These are phyloP conservation scores for Gliomastix tumulicola DNA, from an alignment of 2,329 filamentous ascomycete genomes.

Conservation along the genomic window DNA sequence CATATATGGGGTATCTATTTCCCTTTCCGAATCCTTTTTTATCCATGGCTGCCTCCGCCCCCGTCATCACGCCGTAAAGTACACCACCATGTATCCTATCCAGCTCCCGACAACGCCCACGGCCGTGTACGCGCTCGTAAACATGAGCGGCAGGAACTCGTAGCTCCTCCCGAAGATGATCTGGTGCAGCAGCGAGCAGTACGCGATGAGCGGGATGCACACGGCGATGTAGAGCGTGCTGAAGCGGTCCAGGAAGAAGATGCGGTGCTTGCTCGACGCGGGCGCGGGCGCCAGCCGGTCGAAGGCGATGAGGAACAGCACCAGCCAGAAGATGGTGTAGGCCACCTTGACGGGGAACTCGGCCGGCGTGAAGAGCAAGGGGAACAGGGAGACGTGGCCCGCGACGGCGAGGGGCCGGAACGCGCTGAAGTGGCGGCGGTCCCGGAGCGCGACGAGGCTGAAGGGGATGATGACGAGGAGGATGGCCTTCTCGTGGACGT, in stretches of 20 bases:
- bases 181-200: slow-evolving; percentile 78
- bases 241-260: slow-evolving; percentile 89
- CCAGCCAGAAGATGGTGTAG: slow-evolving; percentile 88
- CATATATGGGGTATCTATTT: no score
- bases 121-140: slow-evolving; percentile 90
- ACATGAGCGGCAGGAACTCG: slow-evolving; percentile 94
- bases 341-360: slow-evolving; percentile 93
- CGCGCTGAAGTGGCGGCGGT: slow-evolving; percentile 82
- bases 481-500: slow-evolving; percentile 97
- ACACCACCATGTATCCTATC: slow-evolving; percentile 90
- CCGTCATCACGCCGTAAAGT: slow-evolving; percentile 49
- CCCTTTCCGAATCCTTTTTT: no score
- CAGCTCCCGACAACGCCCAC: slow-evolving; percentile 94
- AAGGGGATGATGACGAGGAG: slow-evolving; percentile 93
- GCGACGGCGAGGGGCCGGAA: slow-evolving; percentile 90
- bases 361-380: slow-evolving; percentile 81
- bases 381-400: slow-evolving; percentile 92
- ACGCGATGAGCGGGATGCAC: slow-evolving; percentile 81
- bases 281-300: slow-evolving; percentile 84
- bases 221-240: slow-evolving; percentile 83
- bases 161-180: slow-evolving; percentile 76
- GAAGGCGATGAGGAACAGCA: slow-evolving; percentile 79
- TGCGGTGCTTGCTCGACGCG: slow-evolving; percentile 68
- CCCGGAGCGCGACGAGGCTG: slow-evolving; percentile 82
- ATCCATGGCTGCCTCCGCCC: not conserved